phyloP scores from a whole-genome alignment of 306 rosid species.

The Quercus bicolor region DNA sequence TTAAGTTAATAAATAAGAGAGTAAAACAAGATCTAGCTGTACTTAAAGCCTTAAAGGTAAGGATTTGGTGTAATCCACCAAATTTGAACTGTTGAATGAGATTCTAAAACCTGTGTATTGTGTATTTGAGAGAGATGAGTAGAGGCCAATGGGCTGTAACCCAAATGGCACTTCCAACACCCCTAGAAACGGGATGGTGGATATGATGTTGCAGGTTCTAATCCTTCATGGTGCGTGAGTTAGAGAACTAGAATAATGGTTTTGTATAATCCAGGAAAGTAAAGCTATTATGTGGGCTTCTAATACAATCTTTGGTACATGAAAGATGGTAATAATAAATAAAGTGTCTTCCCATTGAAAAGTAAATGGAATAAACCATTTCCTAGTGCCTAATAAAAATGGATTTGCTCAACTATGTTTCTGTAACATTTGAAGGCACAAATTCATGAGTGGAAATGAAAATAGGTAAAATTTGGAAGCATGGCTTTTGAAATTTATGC shows the following conservation, averaged over 20 bases:
- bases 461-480: neutral
- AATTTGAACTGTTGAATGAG: neutral
- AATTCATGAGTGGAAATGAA: neutral
- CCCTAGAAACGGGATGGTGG: too few relatives aligned
- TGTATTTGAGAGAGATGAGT: neutral
- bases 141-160: too few relatives aligned
- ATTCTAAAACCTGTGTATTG: neutral
- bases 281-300: too few relatives aligned
- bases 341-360: too few relatives aligned
- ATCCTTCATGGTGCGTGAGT: too few relatives aligned
- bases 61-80: neutral
- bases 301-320: too few relatives aligned
- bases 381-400: neutral
- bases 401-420: neutral
- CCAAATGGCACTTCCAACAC: too few relatives aligned
- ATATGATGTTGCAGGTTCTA: too few relatives aligned
- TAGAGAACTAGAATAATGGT: too few relatives aligned
- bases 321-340: too few relatives aligned
- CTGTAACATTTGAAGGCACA: neutral
- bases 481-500: neutral
- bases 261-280: too few relatives aligned
- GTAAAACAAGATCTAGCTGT: conserved; percentile 18
- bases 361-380: neutral
- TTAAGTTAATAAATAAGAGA: conserved; percentile 14
- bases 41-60: neutral